Evolutionary conservation across 768 basidiomycete species (phyloP), one percentile per base, ranked within the genome.

Genomic region (Boletus reticulatus): DNA sequence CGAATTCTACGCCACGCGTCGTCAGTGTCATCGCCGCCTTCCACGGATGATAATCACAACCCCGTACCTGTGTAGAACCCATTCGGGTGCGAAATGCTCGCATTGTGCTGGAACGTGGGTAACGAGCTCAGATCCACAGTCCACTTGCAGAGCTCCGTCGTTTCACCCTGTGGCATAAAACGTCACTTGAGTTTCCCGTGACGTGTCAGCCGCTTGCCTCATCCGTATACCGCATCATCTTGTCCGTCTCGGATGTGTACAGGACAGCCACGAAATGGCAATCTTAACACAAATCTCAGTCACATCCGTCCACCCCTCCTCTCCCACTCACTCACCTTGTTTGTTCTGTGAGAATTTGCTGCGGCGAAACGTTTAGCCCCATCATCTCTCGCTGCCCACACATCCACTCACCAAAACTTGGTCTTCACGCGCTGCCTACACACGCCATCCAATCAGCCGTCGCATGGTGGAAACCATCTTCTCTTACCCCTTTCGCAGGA

Each of bases 151-250:
- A 91, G 72, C 67, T 91, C 88, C 57, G 67, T 74, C 4, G 82
- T 85, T 64, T 88, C 88, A 29, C 88, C 88, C 79, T 81, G 58
- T 55, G 49, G 53, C 52, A 60, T 44, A 63, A 59, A 57, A 56
- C 57, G 68, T 72, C 64, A 73, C 24, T 53, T 24, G 22, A 44
- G 44, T 8, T 42, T 39, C 48, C 32, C 55, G 53, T 56, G 56
- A 57, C 58, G 52, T 57, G 47, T 62, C 63, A 64, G 13, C 16
- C 36, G 12, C 73, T 65, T 61, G 75, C 80, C 75, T 94, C 92
- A 67, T 94, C 92, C 1, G 85, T 89, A 63, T 93, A 94, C 59
- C 91, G 78, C 87, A 89, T 86, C 43, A 85, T 76, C 63, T 77
- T 82, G 62, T 89, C 87, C n/a, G 76, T 73, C 54, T 90, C 88